Percentiles rank a stretch among this genome's conserved stretches.
phyloP scores from a whole-genome alignment of 129 eudicot species.

The Helianthus tuberosus region DNA sequence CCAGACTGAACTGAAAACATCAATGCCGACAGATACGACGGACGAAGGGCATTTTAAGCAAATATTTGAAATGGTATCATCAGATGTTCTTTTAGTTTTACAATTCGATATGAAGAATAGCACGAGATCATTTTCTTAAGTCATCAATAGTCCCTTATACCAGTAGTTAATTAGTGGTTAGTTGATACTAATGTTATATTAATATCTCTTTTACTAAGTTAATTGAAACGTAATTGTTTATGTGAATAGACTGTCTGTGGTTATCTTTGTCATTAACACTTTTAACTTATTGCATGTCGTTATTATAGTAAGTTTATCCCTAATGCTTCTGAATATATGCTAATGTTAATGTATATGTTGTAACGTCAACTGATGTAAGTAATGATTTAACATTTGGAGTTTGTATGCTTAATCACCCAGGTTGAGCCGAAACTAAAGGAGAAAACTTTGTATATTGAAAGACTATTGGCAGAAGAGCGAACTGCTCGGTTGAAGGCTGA shows the following conservation, averaged over 20 bases:
- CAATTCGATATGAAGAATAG: neutral
- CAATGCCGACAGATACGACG: neutral
- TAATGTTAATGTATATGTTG: too few species aligned
- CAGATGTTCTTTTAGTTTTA: neutral
- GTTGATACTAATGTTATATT: neutral
- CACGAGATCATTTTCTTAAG: neutral
- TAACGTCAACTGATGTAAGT: too few species aligned
- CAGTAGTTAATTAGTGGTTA: too few species aligned
- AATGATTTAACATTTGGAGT: neutral
- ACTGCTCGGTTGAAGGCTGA: slow-evolving; percentile 58
- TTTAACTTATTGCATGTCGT: too few species aligned
- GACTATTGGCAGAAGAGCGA: slow-evolving; percentile 59
- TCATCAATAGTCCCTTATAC: neutral
- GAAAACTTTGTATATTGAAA: slow-evolving; percentile 49
- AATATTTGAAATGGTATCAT: slow-evolving; percentile 63
- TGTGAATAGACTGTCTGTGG: neutral
- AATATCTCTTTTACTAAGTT: neutral
- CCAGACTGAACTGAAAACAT: neutral
- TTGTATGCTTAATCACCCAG: slow-evolving; percentile 23
- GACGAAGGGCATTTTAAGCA: slow-evolving; percentile 55
- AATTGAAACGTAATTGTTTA: too few species aligned
- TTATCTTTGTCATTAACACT: too few species aligned
- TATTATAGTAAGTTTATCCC: too few species aligned
- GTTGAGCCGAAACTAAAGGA: slow-evolving; percentile 66
- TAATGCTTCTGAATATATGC: too few species aligned